These are phyloP conservation scores for Boletus subcaerulescens DNA, from an alignment of 768 basidiomycete species.

Conservation along the genomic window DNA sequence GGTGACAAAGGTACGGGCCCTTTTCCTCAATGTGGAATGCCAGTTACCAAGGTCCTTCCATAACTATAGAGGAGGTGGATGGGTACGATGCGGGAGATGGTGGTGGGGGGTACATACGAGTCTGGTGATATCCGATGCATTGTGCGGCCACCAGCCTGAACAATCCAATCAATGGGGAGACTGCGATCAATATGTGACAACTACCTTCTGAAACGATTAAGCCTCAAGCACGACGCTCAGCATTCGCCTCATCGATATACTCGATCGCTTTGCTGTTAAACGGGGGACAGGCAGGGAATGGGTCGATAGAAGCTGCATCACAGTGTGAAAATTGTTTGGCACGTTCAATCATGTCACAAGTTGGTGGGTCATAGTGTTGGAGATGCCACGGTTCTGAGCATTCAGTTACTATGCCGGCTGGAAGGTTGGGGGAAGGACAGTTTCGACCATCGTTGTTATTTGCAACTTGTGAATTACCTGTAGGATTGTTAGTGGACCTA, in stretches of 20 bases:
- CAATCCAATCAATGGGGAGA: too few species aligned
- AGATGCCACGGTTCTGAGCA: conserved; percentile 1
- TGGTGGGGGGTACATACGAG: neutral
- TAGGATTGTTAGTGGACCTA: neutral
- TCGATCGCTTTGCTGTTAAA: neutral
- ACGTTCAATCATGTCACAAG: neutral
- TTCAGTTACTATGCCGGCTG: neutral
- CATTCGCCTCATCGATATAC: neutral
- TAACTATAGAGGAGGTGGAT: neutral
- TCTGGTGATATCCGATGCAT: neutral
- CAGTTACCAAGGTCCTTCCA: conserved; percentile 1
- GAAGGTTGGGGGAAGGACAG: neutral
- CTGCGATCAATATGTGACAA: neutral
- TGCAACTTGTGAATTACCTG: neutral
- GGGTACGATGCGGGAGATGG: too few species aligned
- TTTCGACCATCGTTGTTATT: neutral
- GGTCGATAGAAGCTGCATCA: neutral
- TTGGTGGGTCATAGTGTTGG: neutral
- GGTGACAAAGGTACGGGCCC: neutral
- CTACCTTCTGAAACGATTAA: neutral
- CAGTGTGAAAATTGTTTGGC: neutral
- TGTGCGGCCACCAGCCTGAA: too few species aligned
- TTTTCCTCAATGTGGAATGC: neutral
- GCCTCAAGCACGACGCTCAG: neutral
- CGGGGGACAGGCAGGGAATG: neutral